Percentiles rank a stretch among this genome's conserved stretches.
phyloP scores from a whole-genome alignment of 2,329 filamentous ascomycete species.

The Aspergillus ochraceus region DNA sequence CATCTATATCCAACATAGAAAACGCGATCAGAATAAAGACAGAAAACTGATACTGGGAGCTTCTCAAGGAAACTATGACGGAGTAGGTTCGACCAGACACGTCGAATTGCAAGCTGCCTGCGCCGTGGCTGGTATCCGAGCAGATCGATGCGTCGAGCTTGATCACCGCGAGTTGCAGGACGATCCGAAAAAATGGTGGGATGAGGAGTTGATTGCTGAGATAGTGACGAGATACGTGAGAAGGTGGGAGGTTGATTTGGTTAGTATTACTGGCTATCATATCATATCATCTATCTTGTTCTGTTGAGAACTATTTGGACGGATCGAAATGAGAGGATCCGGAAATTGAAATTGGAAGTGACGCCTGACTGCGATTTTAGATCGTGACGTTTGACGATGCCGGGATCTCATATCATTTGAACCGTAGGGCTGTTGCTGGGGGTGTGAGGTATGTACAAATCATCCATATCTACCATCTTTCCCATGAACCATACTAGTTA shows the following conservation, averaged over 20 bases:
- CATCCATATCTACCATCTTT: no score
- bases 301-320: no score
- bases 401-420: constrained; percentile 43
- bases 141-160: constrained; percentile 38
- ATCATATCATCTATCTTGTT: background rate
- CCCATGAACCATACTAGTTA: no score
- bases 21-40: no score
- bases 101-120: constrained; percentile 25
- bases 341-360: no score
- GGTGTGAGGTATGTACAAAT: constrained; percentile 35
- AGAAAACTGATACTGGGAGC: background rate
- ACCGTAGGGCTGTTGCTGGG: constrained; percentile 42
- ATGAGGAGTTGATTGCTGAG: constrained; percentile 33
- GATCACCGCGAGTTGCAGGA: constrained; percentile 40
- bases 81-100: constrained; percentile 20
- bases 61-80: constrained; percentile 21
- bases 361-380: constrained; percentile 7
- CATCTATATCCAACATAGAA: background rate
- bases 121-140: constrained; percentile 18
- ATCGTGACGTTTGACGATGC: constrained; percentile 46
- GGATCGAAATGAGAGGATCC: background rate
- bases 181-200: constrained; percentile 42
- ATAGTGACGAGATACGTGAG: constrained; percentile 36
- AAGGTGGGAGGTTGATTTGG: constrained; percentile 41
- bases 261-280: constrained; percentile 14